Evolutionary conservation across 306 rosid species (phyloP).

Genomic region (Cicer cuneatum): DNA sequence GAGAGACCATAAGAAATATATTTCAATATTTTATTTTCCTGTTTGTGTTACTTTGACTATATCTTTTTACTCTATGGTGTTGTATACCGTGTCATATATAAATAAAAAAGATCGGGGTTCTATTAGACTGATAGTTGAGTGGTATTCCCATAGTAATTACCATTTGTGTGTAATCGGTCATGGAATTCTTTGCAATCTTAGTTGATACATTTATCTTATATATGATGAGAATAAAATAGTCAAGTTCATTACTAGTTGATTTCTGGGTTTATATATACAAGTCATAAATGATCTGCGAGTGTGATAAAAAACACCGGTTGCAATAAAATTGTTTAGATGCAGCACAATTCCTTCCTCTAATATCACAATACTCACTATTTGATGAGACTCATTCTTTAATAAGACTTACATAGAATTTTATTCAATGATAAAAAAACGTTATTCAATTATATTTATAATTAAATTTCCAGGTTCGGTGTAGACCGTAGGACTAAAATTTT

Average conservation of each 20-base stretch:
- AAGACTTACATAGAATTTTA: neutral
- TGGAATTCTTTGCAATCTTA: neutral
- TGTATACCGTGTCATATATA: neutral
- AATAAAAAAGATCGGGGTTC: neutral
- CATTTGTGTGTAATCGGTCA: conserved; percentile 7
- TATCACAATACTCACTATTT: neutral
- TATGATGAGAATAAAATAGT: conserved; percentile 9
- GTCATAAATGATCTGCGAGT: too few species aligned
- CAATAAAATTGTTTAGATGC: neutral
- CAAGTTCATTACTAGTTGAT: neutral
- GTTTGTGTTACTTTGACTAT: neutral
- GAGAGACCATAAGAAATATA: neutral
- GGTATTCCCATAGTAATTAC: neutral
- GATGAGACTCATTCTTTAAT: neutral
- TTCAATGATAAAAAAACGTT: neutral
- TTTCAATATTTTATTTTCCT: neutral
- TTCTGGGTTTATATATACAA: too few species aligned
- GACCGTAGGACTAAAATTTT: conserved; percentile 22
- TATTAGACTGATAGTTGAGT: neutral
- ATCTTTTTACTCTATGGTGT: neutral
- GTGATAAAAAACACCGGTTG: neutral
- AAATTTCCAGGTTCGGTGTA: conserved; percentile 8
- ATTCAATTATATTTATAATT: neutral
- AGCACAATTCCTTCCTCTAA: neutral
- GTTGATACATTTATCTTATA: neutral